These are phyloP conservation scores for Haplosporangium gracile DNA, from an alignment of 192 early-diverging fungal genomes.

Conservation along the genomic window DNA sequence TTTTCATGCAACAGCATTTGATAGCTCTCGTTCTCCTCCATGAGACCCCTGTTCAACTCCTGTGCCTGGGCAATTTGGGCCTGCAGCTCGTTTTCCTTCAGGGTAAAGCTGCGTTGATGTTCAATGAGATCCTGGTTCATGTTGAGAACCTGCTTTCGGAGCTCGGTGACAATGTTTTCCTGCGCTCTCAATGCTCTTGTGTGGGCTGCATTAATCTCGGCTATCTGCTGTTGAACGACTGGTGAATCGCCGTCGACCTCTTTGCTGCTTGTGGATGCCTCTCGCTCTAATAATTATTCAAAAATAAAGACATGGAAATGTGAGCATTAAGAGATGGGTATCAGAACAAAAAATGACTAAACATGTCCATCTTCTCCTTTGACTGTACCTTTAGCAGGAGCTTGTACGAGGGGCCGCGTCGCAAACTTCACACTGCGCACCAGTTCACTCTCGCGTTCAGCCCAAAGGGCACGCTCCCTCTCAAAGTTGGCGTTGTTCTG, in stretches of 20 bases:
- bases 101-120: constrained; percentile 15
- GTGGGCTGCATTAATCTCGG: constrained; percentile 57
- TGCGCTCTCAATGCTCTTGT: constrained; percentile 55
- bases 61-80: constrained; percentile 70
- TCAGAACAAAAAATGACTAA: not conserved
- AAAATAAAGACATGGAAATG: constrained; percentile 1
- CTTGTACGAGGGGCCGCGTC: constrained; percentile 49
- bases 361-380: not conserved
- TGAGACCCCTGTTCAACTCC: constrained; percentile 75
- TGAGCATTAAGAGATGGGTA: not conserved
- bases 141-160: constrained; percentile 53
- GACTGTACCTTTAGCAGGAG: constrained; percentile 41
- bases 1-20: constrained; percentile 85
- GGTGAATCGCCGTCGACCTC: constrained; percentile 25
- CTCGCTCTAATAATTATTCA: constrained; percentile 1
- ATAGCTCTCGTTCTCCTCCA: constrained; percentile 88
- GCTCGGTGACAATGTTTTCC: constrained; percentile 49
- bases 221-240: constrained; percentile 52
- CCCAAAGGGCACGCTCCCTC: constrained; percentile 59
- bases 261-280: not conserved
- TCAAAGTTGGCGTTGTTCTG: constrained; percentile 44
- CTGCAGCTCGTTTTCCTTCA: constrained; percentile 57
- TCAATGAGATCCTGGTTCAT: constrained; percentile 55
- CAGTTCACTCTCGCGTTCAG: constrained; percentile 62
- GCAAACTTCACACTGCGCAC: constrained; percentile 57